Evolutionary conservation across 2,329 filamentous ascomycete species (phyloP), one percentile per base, ranked within the genome.

Genomic region (Pyrenophora seminiperda): DNA sequence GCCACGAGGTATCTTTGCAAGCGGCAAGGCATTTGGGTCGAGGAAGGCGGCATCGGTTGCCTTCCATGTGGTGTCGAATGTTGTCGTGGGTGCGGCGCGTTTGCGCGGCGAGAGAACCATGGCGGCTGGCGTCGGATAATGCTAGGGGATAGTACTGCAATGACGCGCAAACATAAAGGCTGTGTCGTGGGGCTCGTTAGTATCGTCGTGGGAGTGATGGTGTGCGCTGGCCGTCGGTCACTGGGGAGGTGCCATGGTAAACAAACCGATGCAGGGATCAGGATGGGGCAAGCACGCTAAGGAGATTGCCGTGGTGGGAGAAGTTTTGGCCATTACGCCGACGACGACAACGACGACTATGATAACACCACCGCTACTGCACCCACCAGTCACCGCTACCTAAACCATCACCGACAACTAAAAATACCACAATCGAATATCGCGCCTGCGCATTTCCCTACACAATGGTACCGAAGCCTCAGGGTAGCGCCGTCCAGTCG

Each of bases 1-100:
- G 38, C 70, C 78, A 38, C 77, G 76, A 14, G 74, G 75, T 3
- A 75, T 68, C 41, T 74, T 75, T 11, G 73, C 60, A 20, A 78
- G 56, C 13, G 75, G 69, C 4, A 80, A 63, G 24, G 74, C 66
- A 32, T 55, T 63, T 7, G 77, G 75, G 32, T 72, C 68, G 50
- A 79, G 70, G 50, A 70, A 67, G 20, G 73, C 64, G 18, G 72
- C 62, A 61, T 79, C 76, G 56, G 69, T 60, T 44, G 73, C 64
- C 59, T 73, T 57, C 77, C 77, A 79, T 60, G 66, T 63, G 43
- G 65, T 63, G 37, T 67, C 47, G 65, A 74, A 76, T 5, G 29
- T 45, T 51, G 56, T 46, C 32, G 62, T 38, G 17, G 50, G 50
- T 22, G 53, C 53, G 43, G 65, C 58, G 53, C 52, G 57, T 54